These are phyloP conservation scores for Discostella stelligera DNA, from an alignment of 352 stramenopile species.

Conservation along the genomic window DNA sequence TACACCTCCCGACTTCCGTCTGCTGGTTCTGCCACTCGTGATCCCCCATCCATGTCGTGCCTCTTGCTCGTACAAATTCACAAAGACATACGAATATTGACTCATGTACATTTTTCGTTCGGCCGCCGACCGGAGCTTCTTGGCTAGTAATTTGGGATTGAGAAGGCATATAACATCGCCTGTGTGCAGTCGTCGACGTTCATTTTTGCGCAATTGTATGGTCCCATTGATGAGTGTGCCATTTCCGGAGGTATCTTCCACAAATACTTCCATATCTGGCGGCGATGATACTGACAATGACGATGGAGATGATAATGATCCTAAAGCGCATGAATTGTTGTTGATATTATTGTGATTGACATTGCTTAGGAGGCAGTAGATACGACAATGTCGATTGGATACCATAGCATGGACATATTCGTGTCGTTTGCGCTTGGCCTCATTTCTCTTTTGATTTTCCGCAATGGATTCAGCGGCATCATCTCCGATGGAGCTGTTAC, in stretches of 20 bases:
- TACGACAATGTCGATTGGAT: conserved; percentile 73
- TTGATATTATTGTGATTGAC: neutral
- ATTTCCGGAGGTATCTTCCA: conserved; percentile 82
- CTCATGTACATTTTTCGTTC: conserved; percentile 48
- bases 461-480: neutral
- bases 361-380: conserved; percentile 59
- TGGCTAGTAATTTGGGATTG: conserved; percentile 59
- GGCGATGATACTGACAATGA: neutral
- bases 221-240: conserved; percentile 79
- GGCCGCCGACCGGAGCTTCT: conserved; percentile 41
- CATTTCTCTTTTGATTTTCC: conserved; percentile 18
- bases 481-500: neutral
- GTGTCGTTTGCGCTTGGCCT: conserved; percentile 34
- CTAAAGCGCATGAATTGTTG: neutral
- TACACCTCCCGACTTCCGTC: neutral
- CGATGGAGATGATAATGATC: neutral
- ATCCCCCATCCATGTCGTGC: conserved; percentile 25
- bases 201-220: conserved; percentile 58
- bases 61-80: conserved; percentile 69
- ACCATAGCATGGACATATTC: conserved; percentile 70
- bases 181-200: conserved; percentile 71
- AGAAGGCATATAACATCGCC: conserved; percentile 79
- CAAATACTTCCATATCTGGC: conserved; percentile 60
- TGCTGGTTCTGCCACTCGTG: neutral
- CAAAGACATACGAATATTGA: conserved; percentile 76